Base-by-base conservation (phyloP, 2,329 filamentous ascomycete species). In the Diaporthe citriasiana region DNA sequence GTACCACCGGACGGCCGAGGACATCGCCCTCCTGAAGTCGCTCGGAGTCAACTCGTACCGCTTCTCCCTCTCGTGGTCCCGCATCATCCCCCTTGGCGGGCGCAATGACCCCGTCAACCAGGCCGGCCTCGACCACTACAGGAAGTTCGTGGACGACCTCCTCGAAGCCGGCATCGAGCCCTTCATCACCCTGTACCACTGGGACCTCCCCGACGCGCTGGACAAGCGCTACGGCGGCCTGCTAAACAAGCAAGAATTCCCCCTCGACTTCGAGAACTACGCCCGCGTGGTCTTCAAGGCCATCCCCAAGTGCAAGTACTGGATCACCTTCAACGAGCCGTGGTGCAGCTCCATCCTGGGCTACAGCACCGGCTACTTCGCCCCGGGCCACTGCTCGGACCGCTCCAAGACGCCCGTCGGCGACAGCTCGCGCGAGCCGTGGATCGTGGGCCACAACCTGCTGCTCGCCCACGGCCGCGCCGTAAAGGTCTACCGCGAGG, bases 241-340 rank as follows among this genome's bases (percentile, higher is more conserved):
- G 72, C 85, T 97, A 78, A 94, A 95, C 87, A 92, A 93, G 81
- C 87, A 91, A 56, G 94, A 97, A 84, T 97, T 97, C 82, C 91
- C 93, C 3, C 89, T 92, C 74, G 95, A 97, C 84, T 97, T 91
- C 81, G 92, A 93, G 78, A 86, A 93, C 83, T 97, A 95, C 81
- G 93, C 94, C 13, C 91, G 92, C 76, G 87, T 94, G 60, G 87
- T 94, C 79, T 97, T 95, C 85, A 88, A 92, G 81, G 90, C 91
- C 1, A 87, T 97, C 65, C 89, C 91, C 71, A 93, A 92, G 82
- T 94, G 95, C 79, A 94, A 95, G 86, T 89, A 94, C 84, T 97
- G 95, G 95, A 94, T 95, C 82, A 97, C 94, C 35, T 95, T 96
- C 85, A 97, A 97, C 82, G 94, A 97, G 86, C 95, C 95, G 4